Evolutionary conservation across 2,329 filamentous ascomycete species (phyloP), one percentile per base, ranked within the genome.

Genomic region (Beauveria varroae): DNA sequence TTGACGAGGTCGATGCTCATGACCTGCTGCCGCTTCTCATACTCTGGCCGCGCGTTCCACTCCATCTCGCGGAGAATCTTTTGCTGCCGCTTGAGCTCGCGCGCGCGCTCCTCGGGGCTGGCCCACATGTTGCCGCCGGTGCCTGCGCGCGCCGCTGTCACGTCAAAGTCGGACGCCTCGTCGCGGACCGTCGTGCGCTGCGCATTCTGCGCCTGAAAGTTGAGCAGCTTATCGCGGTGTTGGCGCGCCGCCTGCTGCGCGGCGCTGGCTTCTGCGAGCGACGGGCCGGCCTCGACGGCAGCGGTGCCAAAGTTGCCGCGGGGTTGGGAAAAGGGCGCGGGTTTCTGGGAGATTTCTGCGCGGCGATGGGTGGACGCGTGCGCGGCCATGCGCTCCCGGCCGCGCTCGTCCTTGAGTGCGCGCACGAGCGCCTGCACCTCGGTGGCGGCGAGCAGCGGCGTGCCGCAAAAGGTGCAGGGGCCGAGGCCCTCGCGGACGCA

Each of bases 401-500:
- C 93, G 5, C 93, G 86, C 75, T 98, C 93, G 57, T 91, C 89
- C 44, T 87, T 86, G 14, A 99, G 80, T 68, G 93, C 87, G 28
- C 84, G 82, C 54, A 98, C 89, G 85, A 99, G 96, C 40, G 83
- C 85, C 68, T 96, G 88, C 10, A 96, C 85, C 60, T 98, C 92
- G 3, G 82, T 76, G 0, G 84, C 72, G 34, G 82, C 87, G 8
- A 99, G 78, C 0, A 99, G 78, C 0, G 91, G 85, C 0, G 83
- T 80, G 0, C 86, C 86, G 76, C 95, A 99, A 70, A 90, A 97
- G 0, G 93, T 97, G 73, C 95, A 99, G 0, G 93, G 93, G 0
- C 93, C 93, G 0, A 98, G 80, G 0, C 95, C 95, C 74, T 99
- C 93, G 69, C 95, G 93, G 26, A 96, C 86, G 72, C 95, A 99